Evolutionary conservation across 352 stramenopile genomes (phyloP).

Genomic region (Albugo candida): DNA sequence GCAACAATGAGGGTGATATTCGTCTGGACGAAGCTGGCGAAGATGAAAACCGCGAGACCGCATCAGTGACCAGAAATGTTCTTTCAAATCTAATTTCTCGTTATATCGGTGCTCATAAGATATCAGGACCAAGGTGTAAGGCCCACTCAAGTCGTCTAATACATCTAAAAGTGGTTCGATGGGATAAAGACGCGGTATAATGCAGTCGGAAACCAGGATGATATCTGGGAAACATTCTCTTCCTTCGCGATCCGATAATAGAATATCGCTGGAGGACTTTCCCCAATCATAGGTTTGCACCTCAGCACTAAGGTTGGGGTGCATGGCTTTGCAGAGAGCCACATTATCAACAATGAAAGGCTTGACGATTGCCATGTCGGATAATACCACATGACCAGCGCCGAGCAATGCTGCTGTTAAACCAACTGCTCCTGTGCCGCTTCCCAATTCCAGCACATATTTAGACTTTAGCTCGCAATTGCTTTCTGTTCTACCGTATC

Average conservation of each 20-base stretch:
- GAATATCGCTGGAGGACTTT: background rate
- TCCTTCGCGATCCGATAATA: background rate
- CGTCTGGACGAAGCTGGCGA: slow-evolving; percentile 19
- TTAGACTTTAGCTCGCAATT: slow-evolving; percentile 7
- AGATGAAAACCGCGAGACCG: slow-evolving; percentile 21
- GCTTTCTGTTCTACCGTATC: slow-evolving; percentile 9
- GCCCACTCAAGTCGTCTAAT: slow-evolving; percentile 43
- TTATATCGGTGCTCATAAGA: slow-evolving; percentile 80
- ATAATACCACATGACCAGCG: slow-evolving; percentile 61
- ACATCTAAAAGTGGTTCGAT: slow-evolving; percentile 86
- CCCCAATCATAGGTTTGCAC: slow-evolving; percentile 85
- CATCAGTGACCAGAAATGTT: slow-evolving; percentile 60
- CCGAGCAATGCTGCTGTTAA: slow-evolving; percentile 79
- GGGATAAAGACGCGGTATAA: slow-evolving; percentile 90
- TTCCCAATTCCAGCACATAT: slow-evolving; percentile 80
- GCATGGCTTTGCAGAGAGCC: background rate
- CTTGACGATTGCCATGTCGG: slow-evolving; percentile 77
- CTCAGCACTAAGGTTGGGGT: slow-evolving; percentile 19
- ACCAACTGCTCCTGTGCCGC: slow-evolving; percentile 80
- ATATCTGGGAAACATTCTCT: slow-evolving; percentile 17
- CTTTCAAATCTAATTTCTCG: slow-evolving; percentile 58
- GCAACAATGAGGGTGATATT: slow-evolving; percentile 56
- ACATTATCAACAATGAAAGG: slow-evolving; percentile 81
- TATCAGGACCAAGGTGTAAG: slow-evolving; percentile 45
- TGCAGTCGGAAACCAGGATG: slow-evolving; percentile 88